A percentile compares a stretch with the other conserved stretches of the same genome.
phyloP scores from a whole-genome alignment of 768 basidiomycete genomes.

The Coprinopsis marcescibilis region DNA sequence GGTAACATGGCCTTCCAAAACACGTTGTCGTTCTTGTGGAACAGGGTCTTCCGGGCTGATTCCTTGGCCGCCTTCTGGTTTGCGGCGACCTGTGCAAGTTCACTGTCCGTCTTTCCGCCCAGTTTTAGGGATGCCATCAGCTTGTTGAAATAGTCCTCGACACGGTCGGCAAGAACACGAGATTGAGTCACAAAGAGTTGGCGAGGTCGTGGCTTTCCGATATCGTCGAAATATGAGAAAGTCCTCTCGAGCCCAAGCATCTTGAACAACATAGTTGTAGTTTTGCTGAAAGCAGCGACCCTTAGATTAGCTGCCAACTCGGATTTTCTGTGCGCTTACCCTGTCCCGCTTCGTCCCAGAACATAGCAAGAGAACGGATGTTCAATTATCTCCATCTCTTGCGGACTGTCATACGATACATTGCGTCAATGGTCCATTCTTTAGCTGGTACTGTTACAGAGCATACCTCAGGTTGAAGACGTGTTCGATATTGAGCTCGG shows the following conservation, averaged over 20 bases:
- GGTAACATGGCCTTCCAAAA: constrained; percentile 45
- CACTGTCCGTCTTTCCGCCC: background rate
- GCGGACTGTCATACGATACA: background rate
- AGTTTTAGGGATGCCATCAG: background rate
- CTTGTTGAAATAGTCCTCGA: constrained; percentile 5
- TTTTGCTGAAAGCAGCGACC: constrained; percentile 3
- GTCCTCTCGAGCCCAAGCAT: constrained; percentile 7
- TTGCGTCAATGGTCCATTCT: background rate
- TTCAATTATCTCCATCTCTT: constrained; percentile 10
- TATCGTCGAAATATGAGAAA: background rate
- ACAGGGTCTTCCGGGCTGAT: background rate
- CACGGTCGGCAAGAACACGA: constrained; percentile 2
- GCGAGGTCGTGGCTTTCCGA: constrained; percentile 1
- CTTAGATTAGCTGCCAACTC: background rate
- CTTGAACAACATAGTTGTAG: constrained; percentile 10
- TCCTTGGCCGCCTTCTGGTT: background rate
- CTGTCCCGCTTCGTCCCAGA: constrained; percentile 8
- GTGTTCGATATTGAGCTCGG: constrained; percentile 8
- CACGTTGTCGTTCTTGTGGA: constrained; percentile 34
- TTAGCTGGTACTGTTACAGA: background rate
- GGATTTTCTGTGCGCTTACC: background rate
- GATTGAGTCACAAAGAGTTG: constrained; percentile 11
- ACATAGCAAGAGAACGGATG: constrained; percentile 11
- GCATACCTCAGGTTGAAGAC: constrained; percentile 8
- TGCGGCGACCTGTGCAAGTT: background rate